Conservation (phyloP, 2,329 filamentous ascomycete species). For the Aspergillus melleus region DNA sequence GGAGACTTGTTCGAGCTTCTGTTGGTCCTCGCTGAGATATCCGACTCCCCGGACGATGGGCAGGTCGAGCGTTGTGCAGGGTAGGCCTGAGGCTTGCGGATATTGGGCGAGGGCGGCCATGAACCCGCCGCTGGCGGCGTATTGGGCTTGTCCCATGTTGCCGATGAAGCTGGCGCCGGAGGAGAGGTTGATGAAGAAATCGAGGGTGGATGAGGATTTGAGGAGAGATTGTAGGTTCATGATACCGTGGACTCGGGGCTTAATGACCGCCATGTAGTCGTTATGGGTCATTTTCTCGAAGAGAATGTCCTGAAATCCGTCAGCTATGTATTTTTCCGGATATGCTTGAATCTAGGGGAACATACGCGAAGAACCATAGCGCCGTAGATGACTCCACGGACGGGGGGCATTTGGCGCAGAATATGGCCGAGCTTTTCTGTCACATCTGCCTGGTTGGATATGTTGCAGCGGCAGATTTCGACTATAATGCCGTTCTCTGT, state of each 20-base stretch:
- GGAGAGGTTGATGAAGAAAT: slow-evolving; percentile 6
- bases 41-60: neutral
- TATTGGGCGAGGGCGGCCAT: neutral
- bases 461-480: slow-evolving; percentile 7
- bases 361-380: slow-evolving; percentile 2
- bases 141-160: slow-evolving; percentile 5
- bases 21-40: neutral
- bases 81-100: neutral
- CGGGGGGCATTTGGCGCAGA: slow-evolving; percentile 4
- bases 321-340: too few relatives aligned
- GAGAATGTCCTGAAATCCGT: neutral
- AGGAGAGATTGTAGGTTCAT: slow-evolving; percentile 2
- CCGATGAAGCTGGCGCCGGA: slow-evolving; percentile 3
- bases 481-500: slow-evolving; percentile 31
- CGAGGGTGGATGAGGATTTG: neutral
- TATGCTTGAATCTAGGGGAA: neutral
- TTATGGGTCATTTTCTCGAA: slow-evolving; percentile 1
- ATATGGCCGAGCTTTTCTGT: neutral
- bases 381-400: slow-evolving; percentile 5
- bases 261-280: neutral
- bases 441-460: neutral
- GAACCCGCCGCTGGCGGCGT: neutral
- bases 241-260: slow-evolving; percentile 2
- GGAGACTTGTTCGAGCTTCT: neutral
- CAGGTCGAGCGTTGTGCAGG: neutral